These are phyloP conservation scores for Hymenoscyphus occultus DNA, from an alignment of 2,329 filamentous ascomycete genomes.

Conservation along the genomic window DNA sequence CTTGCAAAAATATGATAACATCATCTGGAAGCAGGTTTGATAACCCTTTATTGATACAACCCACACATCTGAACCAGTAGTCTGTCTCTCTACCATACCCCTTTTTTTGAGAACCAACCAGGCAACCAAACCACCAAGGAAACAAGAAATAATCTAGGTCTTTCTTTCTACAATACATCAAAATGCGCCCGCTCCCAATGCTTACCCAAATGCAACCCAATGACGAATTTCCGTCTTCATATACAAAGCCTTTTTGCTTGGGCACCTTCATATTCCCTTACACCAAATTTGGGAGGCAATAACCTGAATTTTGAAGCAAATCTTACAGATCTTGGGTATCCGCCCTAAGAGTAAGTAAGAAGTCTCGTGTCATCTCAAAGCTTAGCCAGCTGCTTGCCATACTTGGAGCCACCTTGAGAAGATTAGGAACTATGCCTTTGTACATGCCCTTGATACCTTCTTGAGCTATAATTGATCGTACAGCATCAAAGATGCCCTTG, in stretches of 20 bases:
- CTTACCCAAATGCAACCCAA: conserved; percentile 29
- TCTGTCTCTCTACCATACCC: conserved; percentile 17
- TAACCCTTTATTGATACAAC: conserved; percentile 5
- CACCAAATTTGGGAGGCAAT: conserved; percentile 2
- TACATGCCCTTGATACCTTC: conserved; percentile 86
- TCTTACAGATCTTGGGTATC: conserved; percentile 31
- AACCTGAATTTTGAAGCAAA: not conserved
- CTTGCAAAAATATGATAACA: not conserved
- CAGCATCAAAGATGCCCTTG: conserved; percentile 78
- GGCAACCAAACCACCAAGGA: conserved; percentile 10
- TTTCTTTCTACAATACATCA: conserved; percentile 29
- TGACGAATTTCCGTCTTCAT: conserved; percentile 21
- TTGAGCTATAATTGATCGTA: conserved; percentile 75
- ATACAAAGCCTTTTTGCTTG: conserved; percentile 33
- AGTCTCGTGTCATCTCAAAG: conserved; percentile 90
- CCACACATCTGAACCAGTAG: not conserved
- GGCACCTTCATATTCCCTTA: not conserved
- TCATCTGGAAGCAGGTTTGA: not conserved
- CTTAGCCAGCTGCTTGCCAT: conserved; percentile 99
- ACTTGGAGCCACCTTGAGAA: conserved; percentile 94
- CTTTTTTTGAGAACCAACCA: conserved; percentile 20
- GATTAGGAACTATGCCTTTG: conserved; percentile 92
- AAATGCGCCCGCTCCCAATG: conserved; percentile 34
- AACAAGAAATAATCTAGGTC: conserved; percentile 26
- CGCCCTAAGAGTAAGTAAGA: conserved; percentile 63